phyloP scores from a whole-genome alignment of 2,329 filamentous ascomycete species.

The Colletotrichum melonis region DNA sequence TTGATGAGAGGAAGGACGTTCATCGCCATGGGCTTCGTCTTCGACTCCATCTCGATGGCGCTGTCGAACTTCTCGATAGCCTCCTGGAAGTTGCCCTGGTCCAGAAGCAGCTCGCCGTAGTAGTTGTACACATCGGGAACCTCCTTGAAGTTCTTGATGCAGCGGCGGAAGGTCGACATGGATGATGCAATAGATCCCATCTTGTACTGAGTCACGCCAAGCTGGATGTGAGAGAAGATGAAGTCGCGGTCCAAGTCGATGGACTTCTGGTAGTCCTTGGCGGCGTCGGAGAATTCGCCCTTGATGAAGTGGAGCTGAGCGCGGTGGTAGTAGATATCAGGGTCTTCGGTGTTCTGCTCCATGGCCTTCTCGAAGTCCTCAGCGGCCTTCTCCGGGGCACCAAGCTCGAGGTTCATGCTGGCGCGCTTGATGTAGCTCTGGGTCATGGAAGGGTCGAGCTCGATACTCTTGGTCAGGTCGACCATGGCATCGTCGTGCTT shows the following conservation, averaged over 20 bases:
- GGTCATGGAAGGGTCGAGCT: constrained; percentile 86
- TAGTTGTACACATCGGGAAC: constrained; percentile 99
- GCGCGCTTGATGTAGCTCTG: constrained; percentile 99
- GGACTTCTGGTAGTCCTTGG: constrained; percentile 99
- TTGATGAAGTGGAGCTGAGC: constrained; percentile 99
- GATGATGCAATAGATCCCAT: constrained; percentile 98
- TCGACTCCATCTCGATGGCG: constrained; percentile 98
- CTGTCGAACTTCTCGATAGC: constrained; percentile 98
- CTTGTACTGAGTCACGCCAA: constrained; percentile 99
- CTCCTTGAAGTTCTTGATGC: constrained; percentile 98
- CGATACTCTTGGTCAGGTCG: constrained; percentile 93
- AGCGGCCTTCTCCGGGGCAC: constrained; percentile 86
- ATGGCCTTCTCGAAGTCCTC: constrained; percentile 89
- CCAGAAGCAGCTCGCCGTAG: constrained; percentile 95
- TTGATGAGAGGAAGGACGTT: constrained; percentile 98
- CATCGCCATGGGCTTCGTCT: constrained; percentile 92
- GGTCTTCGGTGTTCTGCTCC: constrained; percentile 86
- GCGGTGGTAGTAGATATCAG: constrained; percentile 99
- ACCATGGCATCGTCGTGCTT: constrained; percentile 85
- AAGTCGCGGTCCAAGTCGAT: constrained; percentile 96
- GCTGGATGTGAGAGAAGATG: constrained; percentile 99
- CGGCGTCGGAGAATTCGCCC: constrained; percentile 89
- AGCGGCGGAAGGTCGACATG: constrained; percentile 97
- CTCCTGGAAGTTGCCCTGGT: constrained; percentile 95
- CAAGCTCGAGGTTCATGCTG: constrained; percentile 96